phyloP scores from a whole-genome alignment of 495 filamentous ascomycete species.

The Xylaria curta region DNA sequence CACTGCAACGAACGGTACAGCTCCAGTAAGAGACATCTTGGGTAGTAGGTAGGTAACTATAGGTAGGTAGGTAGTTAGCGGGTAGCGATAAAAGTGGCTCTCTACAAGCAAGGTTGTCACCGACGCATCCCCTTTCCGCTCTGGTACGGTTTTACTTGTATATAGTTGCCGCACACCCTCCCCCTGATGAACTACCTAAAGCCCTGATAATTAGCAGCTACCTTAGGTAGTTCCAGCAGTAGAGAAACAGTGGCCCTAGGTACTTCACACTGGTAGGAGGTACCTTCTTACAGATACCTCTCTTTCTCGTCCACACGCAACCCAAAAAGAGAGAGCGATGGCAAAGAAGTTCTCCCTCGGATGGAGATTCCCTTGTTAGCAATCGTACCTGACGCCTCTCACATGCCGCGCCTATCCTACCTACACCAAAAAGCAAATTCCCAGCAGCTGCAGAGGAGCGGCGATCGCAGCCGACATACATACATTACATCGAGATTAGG shows the following conservation, averaged over 20 bases:
- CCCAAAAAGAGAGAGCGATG: background rate
- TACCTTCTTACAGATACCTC: background rate
- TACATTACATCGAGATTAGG: background rate
- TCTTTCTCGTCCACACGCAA: background rate
- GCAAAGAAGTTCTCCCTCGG: background rate
- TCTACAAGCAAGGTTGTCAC: conserved; percentile 20
- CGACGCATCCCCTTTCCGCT: conserved; percentile 10
- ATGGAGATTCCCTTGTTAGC: conserved; percentile 5
- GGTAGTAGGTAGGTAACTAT: no score
- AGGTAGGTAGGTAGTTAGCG: no score
- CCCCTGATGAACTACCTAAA: conserved; percentile 3
- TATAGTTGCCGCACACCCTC: conserved; percentile 5
- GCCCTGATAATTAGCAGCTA: background rate
- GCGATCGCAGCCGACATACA: conserved; percentile 13
- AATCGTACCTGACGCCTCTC: conserved; percentile 2
- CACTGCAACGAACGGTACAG: background rate
- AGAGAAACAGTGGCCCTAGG: background rate
- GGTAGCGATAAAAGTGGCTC: background rate
- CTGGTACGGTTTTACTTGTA: background rate
- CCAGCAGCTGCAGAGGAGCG: conserved; percentile 14
- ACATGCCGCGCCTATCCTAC: conserved; percentile 5
- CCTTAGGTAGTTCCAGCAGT: background rate
- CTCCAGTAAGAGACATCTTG: background rate
- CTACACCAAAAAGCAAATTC: conserved; percentile 17
- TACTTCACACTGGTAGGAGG: background rate